phyloP scores from a whole-genome alignment of 495 filamentous ascomycete species.

The Aspergillus ellipticus region DNA sequence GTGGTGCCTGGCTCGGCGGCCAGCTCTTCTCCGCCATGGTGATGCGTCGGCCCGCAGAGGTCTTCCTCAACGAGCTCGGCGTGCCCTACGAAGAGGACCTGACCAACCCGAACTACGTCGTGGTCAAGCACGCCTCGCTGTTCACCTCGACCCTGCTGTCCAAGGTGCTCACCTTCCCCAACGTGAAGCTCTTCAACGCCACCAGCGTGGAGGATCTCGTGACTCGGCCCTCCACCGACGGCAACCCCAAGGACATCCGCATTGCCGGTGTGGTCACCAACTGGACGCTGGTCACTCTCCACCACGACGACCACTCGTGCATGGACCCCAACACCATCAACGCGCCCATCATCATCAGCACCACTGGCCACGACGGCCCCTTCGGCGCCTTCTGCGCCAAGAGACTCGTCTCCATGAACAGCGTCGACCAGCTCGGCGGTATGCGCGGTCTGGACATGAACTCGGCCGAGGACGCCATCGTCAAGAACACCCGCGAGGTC shows the following conservation, averaged over 20 bases:
- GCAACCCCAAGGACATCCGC: conserved; percentile 47
- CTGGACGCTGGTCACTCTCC: conserved; percentile 87
- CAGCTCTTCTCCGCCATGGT: conserved; percentile 93
- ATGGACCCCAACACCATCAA: conserved; percentile 98
- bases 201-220: conserved; percentile 88
- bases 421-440: conserved; percentile 75
- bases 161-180: conserved; percentile 75
- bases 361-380: conserved; percentile 86
- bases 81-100: conserved; percentile 86
- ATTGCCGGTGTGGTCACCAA: conserved; percentile 90
- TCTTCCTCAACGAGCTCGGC: conserved; percentile 73
- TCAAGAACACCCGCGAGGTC: conserved; percentile 83
- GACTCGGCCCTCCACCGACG: conserved; percentile 54
- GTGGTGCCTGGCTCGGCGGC: conserved; percentile 88
- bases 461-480: conserved; percentile 82
- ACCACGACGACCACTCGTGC: conserved; percentile 89
- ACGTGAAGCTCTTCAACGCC: conserved; percentile 94
- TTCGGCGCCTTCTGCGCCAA: conserved; percentile 88
- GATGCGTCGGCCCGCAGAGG: conserved; percentile 85
- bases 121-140: conserved; percentile 88
- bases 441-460: conserved; percentile 94
- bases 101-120: conserved; percentile 76
- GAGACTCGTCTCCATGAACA: conserved; percentile 76
- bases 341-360: conserved; percentile 77
- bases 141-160: conserved; percentile 84